phyloP scores from a whole-genome alignment of 2,329 filamentous ascomycete species.

The Arthrinium puccinioides region DNA sequence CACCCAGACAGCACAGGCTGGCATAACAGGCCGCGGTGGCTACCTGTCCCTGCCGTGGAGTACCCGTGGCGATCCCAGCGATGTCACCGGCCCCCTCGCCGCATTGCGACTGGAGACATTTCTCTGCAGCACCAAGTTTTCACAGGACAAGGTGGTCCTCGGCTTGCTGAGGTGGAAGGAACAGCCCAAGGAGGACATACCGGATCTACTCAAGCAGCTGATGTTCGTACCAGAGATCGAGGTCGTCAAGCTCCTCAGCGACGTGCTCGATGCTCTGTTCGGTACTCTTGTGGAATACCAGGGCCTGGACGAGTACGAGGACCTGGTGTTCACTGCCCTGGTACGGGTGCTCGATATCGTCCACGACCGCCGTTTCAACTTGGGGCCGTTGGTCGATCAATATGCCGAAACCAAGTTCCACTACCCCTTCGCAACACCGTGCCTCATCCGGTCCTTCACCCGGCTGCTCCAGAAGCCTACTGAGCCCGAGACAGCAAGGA shows the following conservation, averaged over 20 bases:
- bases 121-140: slow-evolving; percentile 90
- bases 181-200: slow-evolving; percentile 61
- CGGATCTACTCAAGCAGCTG: slow-evolving; percentile 70
- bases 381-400: slow-evolving; percentile 82
- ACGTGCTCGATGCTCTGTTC: slow-evolving; percentile 88
- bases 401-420: slow-evolving; percentile 87
- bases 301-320: slow-evolving; percentile 88
- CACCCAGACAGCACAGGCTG: slow-evolving; percentile 61
- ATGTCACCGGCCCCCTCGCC: slow-evolving; percentile 73
- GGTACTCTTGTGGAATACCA: slow-evolving; percentile 84
- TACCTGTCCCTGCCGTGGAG: slow-evolving; percentile 83
- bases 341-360: slow-evolving; percentile 89
- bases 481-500: slow-evolving; percentile 75
- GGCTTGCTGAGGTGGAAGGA: slow-evolving; percentile 84
- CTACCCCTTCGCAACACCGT: slow-evolving; percentile 86
- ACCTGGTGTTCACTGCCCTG: slow-evolving; percentile 83
- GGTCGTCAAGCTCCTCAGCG: slow-evolving; percentile 85
- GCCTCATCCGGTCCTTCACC: slow-evolving; percentile 79
- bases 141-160: slow-evolving; percentile 81
- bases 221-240: slow-evolving; percentile 96
- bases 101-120: slow-evolving; percentile 75
- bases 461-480: slow-evolving; percentile 75
- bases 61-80: slow-evolving; percentile 59
- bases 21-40: slow-evolving; percentile 65
- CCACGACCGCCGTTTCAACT: slow-evolving; percentile 87